Base-by-base conservation (phyloP, 2,329 filamentous ascomycete genomes). In the Cytospora chrysosperma region DNA sequence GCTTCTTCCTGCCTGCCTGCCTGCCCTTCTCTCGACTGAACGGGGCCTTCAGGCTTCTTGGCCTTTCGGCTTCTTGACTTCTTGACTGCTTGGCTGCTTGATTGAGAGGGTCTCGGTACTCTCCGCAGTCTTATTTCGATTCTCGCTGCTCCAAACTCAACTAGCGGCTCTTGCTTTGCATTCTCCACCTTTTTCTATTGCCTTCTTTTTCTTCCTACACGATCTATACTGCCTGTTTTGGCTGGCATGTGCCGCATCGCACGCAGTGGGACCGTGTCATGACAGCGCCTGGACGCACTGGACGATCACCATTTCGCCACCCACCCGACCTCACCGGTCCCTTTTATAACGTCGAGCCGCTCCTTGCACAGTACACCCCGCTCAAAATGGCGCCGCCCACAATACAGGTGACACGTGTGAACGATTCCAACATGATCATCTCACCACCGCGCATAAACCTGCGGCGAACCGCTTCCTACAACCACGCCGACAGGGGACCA, bases 401-500 rank as follows among this genome's bases (percentile, higher is more conserved):
- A 55, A 55, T 65, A 34, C 59, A 62, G 59, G 56, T 65, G 52
- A 57, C 64, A 21, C 64, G 63, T 30, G 47, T 52, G 27, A 59
- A 62, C 47, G 47, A 26, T 63, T 72, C 78, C 68, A 84, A 82
- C 70, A 79, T 84, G 73, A 78, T 84, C 68, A 75, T 85, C 60
- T 77, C 79, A 21, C 79, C 83, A 40, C 83, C 85, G 58, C 78
- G 83, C 52, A 78, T 88, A 66, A 88, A 85, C 72, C 78, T 88
- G 68, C 81, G 86, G 54, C 78, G 84, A 67, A 81, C 83, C 34
- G 79, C 79, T n/a, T 85, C 85, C 4, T 88, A 85, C 72, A 82
- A 78, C 65, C 73, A 81, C 63, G 76, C 80, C 66, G 84, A 87
- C 68, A 82, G 75, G 71, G 78, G 74, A 0, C 82, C 84, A 8